Evolutionary conservation across 2,329 filamentous ascomycete genomes (phyloP).

Genomic region (Cladosporium oxysporum): DNA sequence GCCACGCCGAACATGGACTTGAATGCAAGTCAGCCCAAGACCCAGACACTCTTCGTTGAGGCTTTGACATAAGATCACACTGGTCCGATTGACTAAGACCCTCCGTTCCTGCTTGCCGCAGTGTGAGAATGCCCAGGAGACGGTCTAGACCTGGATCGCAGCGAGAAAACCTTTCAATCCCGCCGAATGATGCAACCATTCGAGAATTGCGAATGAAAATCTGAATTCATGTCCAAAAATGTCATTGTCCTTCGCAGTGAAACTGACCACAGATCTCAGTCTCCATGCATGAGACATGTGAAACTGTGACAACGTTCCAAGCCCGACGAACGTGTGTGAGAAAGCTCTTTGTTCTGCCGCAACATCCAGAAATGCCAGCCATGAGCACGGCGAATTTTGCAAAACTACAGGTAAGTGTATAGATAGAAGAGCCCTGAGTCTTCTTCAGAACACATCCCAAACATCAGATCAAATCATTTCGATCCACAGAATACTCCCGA

Average conservation of each 20-base stretch:
- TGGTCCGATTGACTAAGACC: not conserved
- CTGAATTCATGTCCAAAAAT: not conserved
- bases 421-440: not conserved
- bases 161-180: not conserved
- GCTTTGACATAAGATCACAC: not conserved
- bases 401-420: not conserved
- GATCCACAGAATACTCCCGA: not conserved
- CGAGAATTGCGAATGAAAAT: not conserved
- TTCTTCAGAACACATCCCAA: not conserved
- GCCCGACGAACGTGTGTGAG: not conserved
- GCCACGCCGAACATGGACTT: not conserved
- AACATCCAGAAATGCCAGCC: not conserved
- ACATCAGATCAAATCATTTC: not conserved
- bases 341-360: not conserved
- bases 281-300: not conserved
- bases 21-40: not conserved
- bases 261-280: not conserved
- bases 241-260: not conserved
- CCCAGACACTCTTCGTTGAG: not conserved
- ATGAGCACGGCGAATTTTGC: not conserved
- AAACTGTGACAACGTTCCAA: not conserved
- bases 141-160: not conserved
- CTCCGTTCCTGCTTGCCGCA: not conserved
- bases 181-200: not conserved
- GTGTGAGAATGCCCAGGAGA: not conserved